Evolutionary conservation across 2,329 filamentous ascomycete species (phyloP), one percentile per base, ranked within the genome.

Genomic region (Rutstroemia sp.): DNA sequence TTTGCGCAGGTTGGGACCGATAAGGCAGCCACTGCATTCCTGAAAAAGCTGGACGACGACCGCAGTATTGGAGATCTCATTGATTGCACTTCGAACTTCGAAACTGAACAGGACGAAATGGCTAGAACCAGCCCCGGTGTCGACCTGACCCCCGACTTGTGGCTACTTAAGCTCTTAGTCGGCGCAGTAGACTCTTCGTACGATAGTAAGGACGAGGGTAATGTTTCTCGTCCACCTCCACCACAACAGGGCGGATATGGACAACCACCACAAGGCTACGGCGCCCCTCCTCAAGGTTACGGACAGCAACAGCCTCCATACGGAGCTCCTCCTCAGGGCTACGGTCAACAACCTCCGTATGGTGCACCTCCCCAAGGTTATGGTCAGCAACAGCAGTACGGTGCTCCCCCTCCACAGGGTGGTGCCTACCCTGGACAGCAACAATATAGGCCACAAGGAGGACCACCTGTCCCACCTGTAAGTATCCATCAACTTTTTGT

Each of bases 101-200:
- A 55, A 18, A 38, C 52, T 16, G 52, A 55, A 19, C 52, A 55
- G 23, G 52, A 49, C 34, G 52, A 55, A 44, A 55, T 55, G 52
- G 18, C 34, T 4, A 23, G 46, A 49, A 42, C 45, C 10, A 55
- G 30, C 25, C 52, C 52, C 9, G 52, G 52, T 41, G 27, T 23
- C 2, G 52, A 55, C 0, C 23, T 55, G 9, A 55, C 52, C n/a
- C 52, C 52, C 12, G 46, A 55, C 6, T 39, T 55, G 14, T 55
- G 52, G 52, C 34, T 55, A 9, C 44, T 60, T 61, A 87, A 87
- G 71, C 75, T 87, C 57, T 79, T 87, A 51, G 79, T 87, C 25
- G 84, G 84, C 59, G 79, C 82, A 39, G 85, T 87, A 65, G 84
- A 87, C 65, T 74, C 77, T 23, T 82, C 80, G 19, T 86, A 86